Percentiles rank a stretch among this genome's conserved stretches.
Conservation (phyloP, 2,329 filamentous ascomycete species). For the Phaeoacremonium minimum region DNA sequence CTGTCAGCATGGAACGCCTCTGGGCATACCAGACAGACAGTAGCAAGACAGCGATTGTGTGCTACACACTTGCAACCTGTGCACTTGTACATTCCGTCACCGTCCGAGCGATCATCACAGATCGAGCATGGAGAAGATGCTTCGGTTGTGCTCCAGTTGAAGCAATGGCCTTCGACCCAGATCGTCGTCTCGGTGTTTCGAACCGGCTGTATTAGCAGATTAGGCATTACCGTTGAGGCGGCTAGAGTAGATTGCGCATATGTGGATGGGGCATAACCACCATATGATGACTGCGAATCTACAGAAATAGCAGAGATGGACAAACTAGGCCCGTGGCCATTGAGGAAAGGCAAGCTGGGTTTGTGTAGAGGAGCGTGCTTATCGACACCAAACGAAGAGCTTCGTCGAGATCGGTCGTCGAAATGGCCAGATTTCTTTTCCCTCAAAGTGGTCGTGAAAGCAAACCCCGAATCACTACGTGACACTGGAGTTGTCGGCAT, state of each 20-base stretch:
- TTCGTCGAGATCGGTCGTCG: conserved; percentile 70
- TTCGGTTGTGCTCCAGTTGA: conserved; percentile 62
- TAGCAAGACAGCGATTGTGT: conserved; percentile 57
- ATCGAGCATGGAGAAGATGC: conserved; percentile 61
- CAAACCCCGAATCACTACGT: conserved; percentile 86
- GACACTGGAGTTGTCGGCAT: conserved; percentile 77
- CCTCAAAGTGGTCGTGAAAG: conserved; percentile 76
- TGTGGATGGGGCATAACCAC: conserved; percentile 73
- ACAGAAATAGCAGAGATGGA: conserved; percentile 57
- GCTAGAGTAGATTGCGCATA: conserved; percentile 84
- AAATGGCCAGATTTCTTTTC: conserved; percentile 96
- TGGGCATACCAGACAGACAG: conserved; percentile 60
- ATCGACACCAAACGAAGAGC: conserved; percentile 87
- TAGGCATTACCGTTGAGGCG: conserved; percentile 82
- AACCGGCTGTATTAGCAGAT: conserved; percentile 75
- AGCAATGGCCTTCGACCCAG: conserved; percentile 82
- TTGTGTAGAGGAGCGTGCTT: conserved; percentile 63
- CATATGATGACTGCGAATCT: conserved; percentile 66
- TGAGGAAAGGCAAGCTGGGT: conserved; percentile 70
- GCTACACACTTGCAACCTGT: conserved; percentile 55
- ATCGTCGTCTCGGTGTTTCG: conserved; percentile 73
- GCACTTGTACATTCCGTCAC: conserved; percentile 73
- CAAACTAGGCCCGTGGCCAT: conserved; percentile 55
- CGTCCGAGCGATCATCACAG: conserved; percentile 69
- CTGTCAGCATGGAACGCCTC: conserved; percentile 59